Conservation (phyloP, 108 stramenopile species). For the Skeletonema marinoi region DNA sequence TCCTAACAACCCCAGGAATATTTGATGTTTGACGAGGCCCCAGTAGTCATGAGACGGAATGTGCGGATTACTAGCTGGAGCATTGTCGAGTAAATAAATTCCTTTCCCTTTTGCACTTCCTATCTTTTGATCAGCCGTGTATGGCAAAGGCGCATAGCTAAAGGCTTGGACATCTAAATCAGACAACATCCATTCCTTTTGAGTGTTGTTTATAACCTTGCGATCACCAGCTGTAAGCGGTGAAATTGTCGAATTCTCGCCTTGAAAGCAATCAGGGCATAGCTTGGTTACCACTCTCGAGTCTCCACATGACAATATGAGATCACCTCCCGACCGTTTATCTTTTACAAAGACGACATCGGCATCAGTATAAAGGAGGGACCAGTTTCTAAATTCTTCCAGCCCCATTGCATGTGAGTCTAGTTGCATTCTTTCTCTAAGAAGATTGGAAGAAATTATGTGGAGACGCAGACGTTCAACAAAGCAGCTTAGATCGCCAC, state of each 20-base stretch:
- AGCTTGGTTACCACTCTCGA: conserved; percentile 74
- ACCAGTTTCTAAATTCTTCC: conserved; percentile 75
- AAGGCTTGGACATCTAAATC: conserved; percentile 93
- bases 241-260: conserved; percentile 81
- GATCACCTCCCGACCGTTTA: conserved; percentile 71
- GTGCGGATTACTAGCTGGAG: conserved; percentile 21
- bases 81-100: conserved; percentile 68
- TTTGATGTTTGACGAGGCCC: conserved; percentile 80
- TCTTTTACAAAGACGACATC: conserved; percentile 82
- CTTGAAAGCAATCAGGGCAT: conserved; percentile 80
- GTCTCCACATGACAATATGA: conserved; percentile 83
- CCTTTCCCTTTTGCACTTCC: conserved; percentile 23
- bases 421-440: conserved; percentile 62
- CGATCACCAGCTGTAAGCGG: conserved; percentile 74
- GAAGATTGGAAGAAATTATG: conserved; percentile 54
- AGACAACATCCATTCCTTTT: conserved; percentile 85
- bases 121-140: conserved; percentile 69
- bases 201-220: conserved; percentile 74
- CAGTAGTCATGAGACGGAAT: conserved; percentile 50
- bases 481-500: conserved; percentile 70
- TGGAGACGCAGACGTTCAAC: conserved; percentile 59
- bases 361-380: conserved; percentile 71
- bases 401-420: conserved; percentile 83
- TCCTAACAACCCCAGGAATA: conserved; percentile 95
- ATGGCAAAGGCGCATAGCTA: conserved; percentile 92